Evolutionary conservation across 768 basidiomycete genomes (phyloP).

Genomic region (Suillus subalutaceus): DNA sequence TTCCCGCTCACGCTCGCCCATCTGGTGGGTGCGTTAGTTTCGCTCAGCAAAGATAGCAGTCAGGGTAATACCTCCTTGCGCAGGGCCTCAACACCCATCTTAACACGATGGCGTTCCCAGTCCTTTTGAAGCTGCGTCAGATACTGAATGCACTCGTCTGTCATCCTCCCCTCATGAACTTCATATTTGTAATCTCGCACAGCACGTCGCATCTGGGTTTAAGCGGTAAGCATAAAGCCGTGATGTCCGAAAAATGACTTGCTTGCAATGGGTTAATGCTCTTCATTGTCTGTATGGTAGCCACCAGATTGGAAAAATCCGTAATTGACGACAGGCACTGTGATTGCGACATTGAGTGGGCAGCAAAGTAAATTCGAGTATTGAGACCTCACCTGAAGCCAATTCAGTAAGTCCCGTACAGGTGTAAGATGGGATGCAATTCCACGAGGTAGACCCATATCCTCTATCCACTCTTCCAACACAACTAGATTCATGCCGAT

Average conservation of each 20-base stretch:
- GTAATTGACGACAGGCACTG: conserved; percentile 85
- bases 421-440: conserved; percentile 82
- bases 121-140: conserved; percentile 94
- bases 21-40: conserved; percentile 41
- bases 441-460: conserved; percentile 77
- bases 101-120: conserved; percentile 92
- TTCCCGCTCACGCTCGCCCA: conserved; percentile 70
- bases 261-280: conserved; percentile 92
- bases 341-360: conserved; percentile 6
- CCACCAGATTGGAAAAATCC: conserved; percentile 87
- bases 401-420: conserved; percentile 79
- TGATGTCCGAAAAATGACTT: conserved; percentile 11
- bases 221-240: background rate
- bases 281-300: conserved; percentile 86
- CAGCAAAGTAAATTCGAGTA: conserved; percentile 2
- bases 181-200: conserved; percentile 94
- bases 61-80: conserved; percentile 69
- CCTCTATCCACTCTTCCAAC: conserved; percentile 91
- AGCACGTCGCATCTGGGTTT: conserved; percentile 82
- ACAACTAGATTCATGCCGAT: conserved; percentile 84
- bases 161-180: conserved; percentile 90
- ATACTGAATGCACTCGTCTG: conserved; percentile 94
- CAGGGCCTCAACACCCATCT: conserved; percentile 82
- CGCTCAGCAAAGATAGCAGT: background rate
- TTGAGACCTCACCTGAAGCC: conserved; percentile 69